A percentile compares a stretch with the other conserved stretches of the same genome.
Evolutionary conservation across 257 asterid genomes (phyloP).

Genomic region (Capsicum rhomboideum): DNA sequence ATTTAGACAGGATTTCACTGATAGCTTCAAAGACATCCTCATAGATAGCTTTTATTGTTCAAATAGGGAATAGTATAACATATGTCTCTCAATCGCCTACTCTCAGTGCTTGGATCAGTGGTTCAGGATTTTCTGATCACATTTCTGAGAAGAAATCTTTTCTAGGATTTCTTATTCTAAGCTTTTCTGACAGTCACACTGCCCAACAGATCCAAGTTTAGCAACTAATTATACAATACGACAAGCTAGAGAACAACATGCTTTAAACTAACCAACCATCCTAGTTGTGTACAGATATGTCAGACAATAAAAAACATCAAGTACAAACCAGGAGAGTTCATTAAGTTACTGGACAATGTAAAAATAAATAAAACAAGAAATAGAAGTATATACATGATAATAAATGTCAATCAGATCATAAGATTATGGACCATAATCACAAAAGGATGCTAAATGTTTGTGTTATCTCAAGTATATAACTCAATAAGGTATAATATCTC

Average conservation of each 20-base stretch:
- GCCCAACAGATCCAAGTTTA: neutral
- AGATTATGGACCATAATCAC: neutral
- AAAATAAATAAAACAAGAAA: neutral
- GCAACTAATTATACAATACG: neutral
- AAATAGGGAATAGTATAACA: no score
- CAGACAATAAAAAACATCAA: neutral
- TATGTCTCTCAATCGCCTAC: no score
- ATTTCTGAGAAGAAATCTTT: no score
- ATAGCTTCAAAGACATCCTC: no score
- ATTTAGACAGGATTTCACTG: no score
- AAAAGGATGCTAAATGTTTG: neutral
- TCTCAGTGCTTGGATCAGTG: no score
- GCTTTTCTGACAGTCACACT: no score
- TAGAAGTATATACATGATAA: neutral
- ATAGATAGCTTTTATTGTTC: no score
- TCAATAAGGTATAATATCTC: conserved; percentile 41
- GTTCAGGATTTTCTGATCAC: no score
- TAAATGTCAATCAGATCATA: neutral
- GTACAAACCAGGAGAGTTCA: neutral
- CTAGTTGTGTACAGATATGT: neutral
- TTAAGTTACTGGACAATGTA: neutral
- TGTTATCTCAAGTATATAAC: neutral
- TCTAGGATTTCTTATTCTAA: no score
- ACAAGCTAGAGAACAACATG: neutral
- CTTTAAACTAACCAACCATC: neutral